A percentile compares a stretch with the other conserved stretches of the same genome.
Evolutionary conservation across 257 asterid species (phyloP).

Genomic region (Solanum corneliomulleri): DNA sequence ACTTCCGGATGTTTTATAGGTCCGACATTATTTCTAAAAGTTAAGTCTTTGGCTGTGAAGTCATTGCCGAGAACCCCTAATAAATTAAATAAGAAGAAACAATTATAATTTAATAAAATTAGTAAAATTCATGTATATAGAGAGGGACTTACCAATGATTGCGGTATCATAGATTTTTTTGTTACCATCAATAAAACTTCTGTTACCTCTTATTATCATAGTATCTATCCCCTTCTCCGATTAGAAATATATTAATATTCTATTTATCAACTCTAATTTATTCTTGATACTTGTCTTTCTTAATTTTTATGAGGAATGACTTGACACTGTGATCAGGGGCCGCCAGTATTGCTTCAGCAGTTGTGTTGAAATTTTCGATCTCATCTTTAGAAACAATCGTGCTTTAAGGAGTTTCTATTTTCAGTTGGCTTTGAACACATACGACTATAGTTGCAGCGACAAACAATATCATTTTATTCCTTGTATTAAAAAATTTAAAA

Average conservation of each 20-base stretch:
- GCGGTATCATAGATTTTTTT: neutral
- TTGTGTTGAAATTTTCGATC: neutral
- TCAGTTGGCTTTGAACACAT: neutral
- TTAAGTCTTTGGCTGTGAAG: neutral
- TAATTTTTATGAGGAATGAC: neutral
- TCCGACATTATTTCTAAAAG: conserved; percentile 2
- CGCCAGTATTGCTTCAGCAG: neutral
- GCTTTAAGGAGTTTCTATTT: neutral
- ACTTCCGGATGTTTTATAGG: neutral
- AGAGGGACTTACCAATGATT: neutral
- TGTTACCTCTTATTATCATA: neutral
- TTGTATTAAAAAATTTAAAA: too few relatives aligned
- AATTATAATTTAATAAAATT: neutral
- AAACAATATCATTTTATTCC: neutral
- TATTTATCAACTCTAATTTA: neutral
- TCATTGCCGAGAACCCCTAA: neutral
- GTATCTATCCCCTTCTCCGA: neutral
- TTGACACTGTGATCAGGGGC: neutral
- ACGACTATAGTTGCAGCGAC: neutral
- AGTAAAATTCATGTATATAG: neutral
- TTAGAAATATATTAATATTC: neutral
- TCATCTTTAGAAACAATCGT: neutral
- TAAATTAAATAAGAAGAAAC: neutral
- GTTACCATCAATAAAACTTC: neutral
- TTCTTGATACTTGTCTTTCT: neutral